Evolutionary conservation across 2,329 filamentous ascomycete genomes (phyloP), one percentile per base, ranked within the genome.

Genomic region (Ceratocystis cacaofunesta): DNA sequence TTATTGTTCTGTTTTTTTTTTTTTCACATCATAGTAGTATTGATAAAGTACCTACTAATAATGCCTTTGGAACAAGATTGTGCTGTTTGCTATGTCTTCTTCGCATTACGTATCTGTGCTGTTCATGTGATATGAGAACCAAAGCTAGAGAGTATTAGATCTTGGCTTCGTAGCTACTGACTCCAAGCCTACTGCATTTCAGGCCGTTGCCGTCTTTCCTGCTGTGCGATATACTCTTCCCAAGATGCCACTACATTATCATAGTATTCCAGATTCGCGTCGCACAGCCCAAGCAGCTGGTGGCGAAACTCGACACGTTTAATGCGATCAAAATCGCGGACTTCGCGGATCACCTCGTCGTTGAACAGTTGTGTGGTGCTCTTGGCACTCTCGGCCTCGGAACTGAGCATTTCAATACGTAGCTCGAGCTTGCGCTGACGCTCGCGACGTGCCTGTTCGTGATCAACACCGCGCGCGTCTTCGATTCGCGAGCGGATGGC

Each of bases 401-500:
- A 83, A 2, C 90, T 96, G 50, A 99, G 81, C 72, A 95, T 89
- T 71, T 96, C 90, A 70, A 99, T 96, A 69, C 90, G 86, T 62
- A 97, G 80, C 75, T 99, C 94, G 3, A 97, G 81, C 75, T 94
- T 95, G 67, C 94, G 85, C 63, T 92, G 82, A 36, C 92, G 84
- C 74, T 97, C 92, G 15, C 92, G 85, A 1, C 92, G 86, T 15
- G 88, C 86, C 72, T 95, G 90, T 74, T 97, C 94, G 76, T 97
- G 94, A 75, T 99, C 94, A 3, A 99, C 92, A 15, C 94, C 94
- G 19, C 94, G 86, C 69, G 96, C 92, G 73, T 99, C 94, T 75
- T 99, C 94, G 72, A 99, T 88, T 76, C 97, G 97, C 73, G 88
- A 87, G 57, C 92, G 88, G 70, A 99, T 83, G 78, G 96, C 97